Base-by-base conservation (phyloP, 2,329 filamentous ascomycete species). In the Cladosporium sp. region DNA sequence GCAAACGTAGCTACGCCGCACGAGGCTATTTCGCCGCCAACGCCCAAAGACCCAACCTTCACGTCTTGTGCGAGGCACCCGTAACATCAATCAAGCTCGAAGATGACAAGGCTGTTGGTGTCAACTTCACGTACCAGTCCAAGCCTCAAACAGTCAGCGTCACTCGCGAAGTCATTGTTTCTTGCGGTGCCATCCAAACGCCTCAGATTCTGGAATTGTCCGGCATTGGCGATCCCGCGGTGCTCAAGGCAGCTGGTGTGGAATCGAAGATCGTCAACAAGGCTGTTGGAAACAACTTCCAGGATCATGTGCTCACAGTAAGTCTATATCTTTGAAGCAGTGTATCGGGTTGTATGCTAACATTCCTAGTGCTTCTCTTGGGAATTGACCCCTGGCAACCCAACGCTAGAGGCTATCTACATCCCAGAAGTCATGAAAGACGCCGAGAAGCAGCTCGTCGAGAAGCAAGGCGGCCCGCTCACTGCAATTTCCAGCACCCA, bases 161-260 rank as follows among this genome's bases (percentile, higher is more conserved):
- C 1, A 64, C 59, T 11, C 65, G 65, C 18, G 74, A 77, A 58
- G 68, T 76, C 32, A 73, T 77, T 53, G 53, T 76, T 32, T 66
- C 72, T 7, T 74, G 63, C 3, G 83, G 83, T 17, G 75, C 79
- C 1, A 85, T 80, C 64, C 82, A 85, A 66, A 77, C 78, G 1
- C 82, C 82, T 4, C 83, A 86, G 63, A 67, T 87, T 2, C 77
- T 87, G 9, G 80, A 83, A 68, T 74, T 85, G 2, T 79, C 73
- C 43, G 83, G 83, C 18, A 73, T 86, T 27, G 82, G 83, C 0
- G 79, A 80, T 0, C 60, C 66, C 7, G 61, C 68, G 0, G 75
- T 82, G 56, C 73, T 86, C 4, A 54, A 70, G 15, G 70, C 72
- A 50, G 74, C 79, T 58, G 66, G 70, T 13, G 84, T 85, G 54